phyloP scores from a whole-genome alignment of 305 asterid species.

The Ilex paraguariensis region DNA sequence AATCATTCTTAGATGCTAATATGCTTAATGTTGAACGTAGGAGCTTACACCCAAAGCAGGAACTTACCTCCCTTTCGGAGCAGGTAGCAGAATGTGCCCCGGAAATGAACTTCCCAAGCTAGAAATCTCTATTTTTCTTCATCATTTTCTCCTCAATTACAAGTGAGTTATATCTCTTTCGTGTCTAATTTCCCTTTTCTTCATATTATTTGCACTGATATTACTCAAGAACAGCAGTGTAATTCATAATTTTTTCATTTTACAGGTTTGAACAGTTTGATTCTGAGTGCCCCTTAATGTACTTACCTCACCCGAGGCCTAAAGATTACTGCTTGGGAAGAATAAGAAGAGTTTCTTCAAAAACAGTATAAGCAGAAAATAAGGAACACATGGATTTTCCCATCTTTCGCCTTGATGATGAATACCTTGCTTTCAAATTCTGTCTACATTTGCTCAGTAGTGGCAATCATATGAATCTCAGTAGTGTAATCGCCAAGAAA shows the following conservation, averaged over 20 bases:
- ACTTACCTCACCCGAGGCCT: conserved; percentile 76
- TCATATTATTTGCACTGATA: background rate
- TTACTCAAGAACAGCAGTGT: too few relatives aligned
- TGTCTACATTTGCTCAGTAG: too few relatives aligned
- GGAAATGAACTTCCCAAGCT: conserved; percentile 86
- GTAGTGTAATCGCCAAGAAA: too few relatives aligned
- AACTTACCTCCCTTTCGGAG: conserved; percentile 66
- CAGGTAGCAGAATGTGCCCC: conserved; percentile 78
- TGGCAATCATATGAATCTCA: too few relatives aligned
- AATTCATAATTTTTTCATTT: background rate
- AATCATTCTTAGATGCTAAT: too few relatives aligned
- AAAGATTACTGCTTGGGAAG: conserved; percentile 62
- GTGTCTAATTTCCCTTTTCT: background rate
- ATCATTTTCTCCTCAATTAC: conserved; percentile 57
- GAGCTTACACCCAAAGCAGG: conserved; percentile 50
- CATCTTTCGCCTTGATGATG: too few relatives aligned
- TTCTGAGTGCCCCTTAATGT: conserved; percentile 44
- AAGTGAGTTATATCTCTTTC: conserved; percentile 32
- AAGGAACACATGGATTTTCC: too few relatives aligned
- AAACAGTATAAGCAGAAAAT: too few relatives aligned
- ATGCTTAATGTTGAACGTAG: conserved; percentile 16
- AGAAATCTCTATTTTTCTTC: conserved; percentile 68
- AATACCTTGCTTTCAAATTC: too few relatives aligned
- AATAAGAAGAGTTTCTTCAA: conserved; percentile 35
- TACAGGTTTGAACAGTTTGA: conserved; percentile 51